Conservation (phyloP, 148 eudicot species). For the Amaranthus palmeri region DNA sequence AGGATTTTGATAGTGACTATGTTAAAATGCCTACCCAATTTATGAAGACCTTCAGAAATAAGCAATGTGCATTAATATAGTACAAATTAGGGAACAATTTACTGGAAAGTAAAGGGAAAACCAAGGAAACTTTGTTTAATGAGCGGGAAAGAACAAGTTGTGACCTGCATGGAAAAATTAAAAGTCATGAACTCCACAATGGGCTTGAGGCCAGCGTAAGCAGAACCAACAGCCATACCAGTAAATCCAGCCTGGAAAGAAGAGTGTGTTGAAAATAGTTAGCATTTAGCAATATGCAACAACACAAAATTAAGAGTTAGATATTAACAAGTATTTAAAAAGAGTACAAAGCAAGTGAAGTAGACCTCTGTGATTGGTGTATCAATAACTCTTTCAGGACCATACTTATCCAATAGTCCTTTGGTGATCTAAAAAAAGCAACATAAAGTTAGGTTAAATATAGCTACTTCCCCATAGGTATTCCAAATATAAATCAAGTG, state of each 20-base stretch:
- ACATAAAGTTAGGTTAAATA: background rate
- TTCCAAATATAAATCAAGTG: background rate
- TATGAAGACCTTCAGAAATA: background rate
- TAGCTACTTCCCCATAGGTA: background rate
- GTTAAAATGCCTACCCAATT: background rate
- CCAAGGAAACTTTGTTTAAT: background rate
- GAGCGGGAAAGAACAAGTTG: slow-evolving; percentile 18
- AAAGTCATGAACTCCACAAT: slow-evolving; percentile 96
- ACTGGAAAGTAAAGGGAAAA: background rate
- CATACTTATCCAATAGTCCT: slow-evolving; percentile 74
- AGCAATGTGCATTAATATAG: no score
- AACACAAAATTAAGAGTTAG: background rate
- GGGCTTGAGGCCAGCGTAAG: slow-evolving; percentile 77
- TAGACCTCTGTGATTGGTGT: slow-evolving; percentile 92
- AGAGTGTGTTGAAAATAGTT: background rate
- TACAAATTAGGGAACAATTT: background rate
- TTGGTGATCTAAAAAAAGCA: slow-evolving; percentile 47
- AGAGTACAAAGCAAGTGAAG: background rate
- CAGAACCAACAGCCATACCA: slow-evolving; percentile 99
- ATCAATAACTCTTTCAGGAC: slow-evolving; percentile 78
- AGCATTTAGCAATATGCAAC: background rate
- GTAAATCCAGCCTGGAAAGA: slow-evolving; percentile 83
- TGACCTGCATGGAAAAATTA: slow-evolving; percentile 98
- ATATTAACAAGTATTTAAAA: background rate
- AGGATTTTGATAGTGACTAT: background rate